Percentiles rank a stretch among this genome's conserved stretches.
These are phyloP conservation scores for Cladophialophora carrionii DNA, from an alignment of 2,329 filamentous ascomycete species.

Conservation along the genomic window DNA sequence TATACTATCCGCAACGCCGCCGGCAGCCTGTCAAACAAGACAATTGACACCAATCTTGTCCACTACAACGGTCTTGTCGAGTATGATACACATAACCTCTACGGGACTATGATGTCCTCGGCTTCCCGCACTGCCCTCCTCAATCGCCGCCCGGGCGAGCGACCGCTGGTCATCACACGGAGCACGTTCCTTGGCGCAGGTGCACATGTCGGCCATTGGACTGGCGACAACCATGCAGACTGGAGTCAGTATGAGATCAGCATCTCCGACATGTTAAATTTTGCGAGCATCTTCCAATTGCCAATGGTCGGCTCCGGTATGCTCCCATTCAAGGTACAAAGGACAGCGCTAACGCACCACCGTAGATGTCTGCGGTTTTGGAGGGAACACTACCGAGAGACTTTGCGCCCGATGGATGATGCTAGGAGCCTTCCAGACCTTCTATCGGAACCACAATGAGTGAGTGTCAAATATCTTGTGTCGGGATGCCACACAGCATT, in stretches of 20 bases:
- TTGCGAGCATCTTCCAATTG: conserved; percentile 67
- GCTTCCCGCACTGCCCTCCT: conserved; percentile 69
- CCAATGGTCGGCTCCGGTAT: conserved; percentile 63
- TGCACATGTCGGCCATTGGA: conserved; percentile 61
- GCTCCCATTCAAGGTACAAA: background rate
- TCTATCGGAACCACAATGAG: conserved; percentile 75
- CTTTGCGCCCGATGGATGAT: conserved; percentile 77
- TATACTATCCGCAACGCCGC: conserved; percentile 69
- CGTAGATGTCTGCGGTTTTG: conserved; percentile 76
- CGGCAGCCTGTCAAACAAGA: conserved; percentile 57
- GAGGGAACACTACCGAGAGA: conserved; percentile 65
- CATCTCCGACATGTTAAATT: conserved; percentile 63
- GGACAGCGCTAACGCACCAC: background rate
- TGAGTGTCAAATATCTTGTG: conserved; percentile 35
- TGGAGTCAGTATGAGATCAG: conserved; percentile 65
- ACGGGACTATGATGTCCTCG: conserved; percentile 74
- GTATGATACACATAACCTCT: conserved; percentile 78
- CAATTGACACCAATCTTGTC: conserved; percentile 68
- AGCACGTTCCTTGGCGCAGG: conserved; percentile 76
- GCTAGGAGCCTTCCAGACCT: conserved; percentile 72
- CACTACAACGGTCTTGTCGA: conserved; percentile 69
- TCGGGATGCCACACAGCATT: background rate
- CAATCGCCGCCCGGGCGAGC: conserved; percentile 62
- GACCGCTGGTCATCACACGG: conserved; percentile 74
- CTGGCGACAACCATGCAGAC: conserved; percentile 63